Base-by-base conservation (phyloP, 2,329 filamentous ascomycete species). In the Trichoderma asperellum region DNA sequence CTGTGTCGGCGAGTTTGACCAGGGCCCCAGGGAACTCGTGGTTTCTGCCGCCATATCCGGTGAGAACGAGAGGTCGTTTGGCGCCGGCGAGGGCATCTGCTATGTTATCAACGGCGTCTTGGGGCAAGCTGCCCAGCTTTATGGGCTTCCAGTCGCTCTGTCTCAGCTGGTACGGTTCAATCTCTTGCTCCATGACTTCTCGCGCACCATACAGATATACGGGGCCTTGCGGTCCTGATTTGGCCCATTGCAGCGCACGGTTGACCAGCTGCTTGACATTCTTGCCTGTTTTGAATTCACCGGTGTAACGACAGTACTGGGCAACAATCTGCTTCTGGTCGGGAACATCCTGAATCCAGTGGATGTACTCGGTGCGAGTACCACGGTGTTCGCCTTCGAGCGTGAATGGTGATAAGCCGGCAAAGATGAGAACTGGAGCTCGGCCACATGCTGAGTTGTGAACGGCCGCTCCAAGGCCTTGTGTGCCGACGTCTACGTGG, bases 191-290 rank as follows among this genome's bases (percentile, higher is more conserved):
- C 88, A 97, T 92, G 0, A 93, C 88, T 79, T 97, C 93, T 72
- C 93, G 84, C 1, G 92, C 91, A 1, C 91, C 92, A 68, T 86
- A 88, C 4, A 97, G 82, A 74, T 97, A 96, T 0, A 94, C 92
- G 0, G 93, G 93, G 0, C 93, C 93, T 71, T 90, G 86, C 0
- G 93, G 93, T 65, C 91, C 90, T 34, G 89, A 92, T 59, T 83
- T 91, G 0, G 93, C 92, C 76, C 96, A 96, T 73, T 93, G 92
- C 68, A 97, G 79, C 0, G 93, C 93, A 1, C 93, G 89, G 76
- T 93, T 93, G 70, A 97, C 92, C 81, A 96, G 90, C 81, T 97
- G 93, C 83, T 96, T 96, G 70, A 96, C 88, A 75, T 96, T 97
- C 76, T 87, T 87, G 18, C 92, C 93, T 2, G 91, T 91, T 81